Evolutionary conservation across 768 basidiomycete genomes (phyloP), one percentile per base, ranked within the genome.

Genomic region (Nevesoporus exiguus): DNA sequence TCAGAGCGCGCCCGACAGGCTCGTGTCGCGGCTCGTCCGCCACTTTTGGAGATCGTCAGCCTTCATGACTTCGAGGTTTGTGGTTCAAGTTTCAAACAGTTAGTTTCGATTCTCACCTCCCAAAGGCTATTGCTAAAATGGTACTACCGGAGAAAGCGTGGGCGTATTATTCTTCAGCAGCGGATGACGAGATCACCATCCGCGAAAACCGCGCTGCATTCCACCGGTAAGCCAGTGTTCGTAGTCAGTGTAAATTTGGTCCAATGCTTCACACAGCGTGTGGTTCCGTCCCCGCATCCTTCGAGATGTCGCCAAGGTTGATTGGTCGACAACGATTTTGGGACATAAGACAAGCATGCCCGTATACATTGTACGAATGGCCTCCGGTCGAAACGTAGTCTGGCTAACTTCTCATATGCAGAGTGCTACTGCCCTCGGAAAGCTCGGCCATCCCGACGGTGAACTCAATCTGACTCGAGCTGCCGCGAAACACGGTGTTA

Each of bases 101-200:
- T 59, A 24, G 39, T 49, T 36, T 59, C 42, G 11, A 47, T 24
- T n/a, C 39, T 63, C 49, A 62, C 1, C 30, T 15, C 25, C n/a
- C 19, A 29, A 53, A 93, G 90, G 81, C 88, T 17, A 85, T 98
- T 49, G 94, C 93, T 9, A 88, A 81, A 69, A 76, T 76, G 61
- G 86, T 90, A 11, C 85, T 98, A 77, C 73, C 84, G 2, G 85
- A 88, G 31, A 91, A 92, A 67, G 92, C 92, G 0, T 98, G 95
- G 95, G 95, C 94, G 6, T 95, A 95, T 69, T 95, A 98, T 65
- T 93, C 90, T 1, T 94, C 92, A n/a, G 95, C 93, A 17, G 86
- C 96, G 7, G 96, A 98, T 66, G 95, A 98, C 61, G 93, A 97
- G 71, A 91, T 94, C 42, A 94, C 93, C 29, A 76, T 80, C 55